These are phyloP conservation scores for Cutaneotrichosporon dermatis DNA, from an alignment of 1,284 basidiomycete species.

Conservation along the genomic window DNA sequence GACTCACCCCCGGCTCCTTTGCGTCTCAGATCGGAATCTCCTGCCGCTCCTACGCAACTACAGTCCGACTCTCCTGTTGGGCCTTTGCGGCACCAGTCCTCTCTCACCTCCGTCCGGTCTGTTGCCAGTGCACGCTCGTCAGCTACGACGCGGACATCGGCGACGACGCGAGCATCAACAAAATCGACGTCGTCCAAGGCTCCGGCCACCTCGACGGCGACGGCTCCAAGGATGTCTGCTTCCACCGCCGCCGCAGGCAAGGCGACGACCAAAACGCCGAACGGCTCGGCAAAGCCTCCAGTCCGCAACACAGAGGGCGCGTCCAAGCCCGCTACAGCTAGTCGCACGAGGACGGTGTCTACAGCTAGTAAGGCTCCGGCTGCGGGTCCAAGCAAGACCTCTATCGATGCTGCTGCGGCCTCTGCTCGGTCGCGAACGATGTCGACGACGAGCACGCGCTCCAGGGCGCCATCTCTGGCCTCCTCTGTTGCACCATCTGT, in stretches of 20 bases:
- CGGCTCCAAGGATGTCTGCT: neutral
- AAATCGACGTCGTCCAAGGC: neutral
- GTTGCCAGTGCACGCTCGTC: neutral
- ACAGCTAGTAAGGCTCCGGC: no score
- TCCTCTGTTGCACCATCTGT: conserved; percentile 22
- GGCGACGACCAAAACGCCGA: no score
- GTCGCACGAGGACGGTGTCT: no score
- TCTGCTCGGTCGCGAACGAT: neutral
- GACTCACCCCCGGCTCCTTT: neutral
- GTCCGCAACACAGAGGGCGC: neutral
- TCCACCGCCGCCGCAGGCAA: neutral
- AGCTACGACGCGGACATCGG: neutral
- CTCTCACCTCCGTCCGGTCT: conserved; percentile 6
- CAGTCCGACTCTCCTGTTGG: no score
- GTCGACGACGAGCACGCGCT: conserved; percentile 1
- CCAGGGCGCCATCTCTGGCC: conserved; percentile 1
- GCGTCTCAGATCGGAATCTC: neutral
- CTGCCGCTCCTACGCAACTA: neutral
- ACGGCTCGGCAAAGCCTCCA: neutral
- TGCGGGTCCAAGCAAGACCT: no score
- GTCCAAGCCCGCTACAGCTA: neutral
- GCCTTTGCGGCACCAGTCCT: conserved; percentile 7
- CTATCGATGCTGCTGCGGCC: no score
- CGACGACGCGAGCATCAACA: neutral
- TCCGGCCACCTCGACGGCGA: neutral